Conservation (phyloP, 1,284 basidiomycete genomes). For the Schizophyllum commune region DNA sequence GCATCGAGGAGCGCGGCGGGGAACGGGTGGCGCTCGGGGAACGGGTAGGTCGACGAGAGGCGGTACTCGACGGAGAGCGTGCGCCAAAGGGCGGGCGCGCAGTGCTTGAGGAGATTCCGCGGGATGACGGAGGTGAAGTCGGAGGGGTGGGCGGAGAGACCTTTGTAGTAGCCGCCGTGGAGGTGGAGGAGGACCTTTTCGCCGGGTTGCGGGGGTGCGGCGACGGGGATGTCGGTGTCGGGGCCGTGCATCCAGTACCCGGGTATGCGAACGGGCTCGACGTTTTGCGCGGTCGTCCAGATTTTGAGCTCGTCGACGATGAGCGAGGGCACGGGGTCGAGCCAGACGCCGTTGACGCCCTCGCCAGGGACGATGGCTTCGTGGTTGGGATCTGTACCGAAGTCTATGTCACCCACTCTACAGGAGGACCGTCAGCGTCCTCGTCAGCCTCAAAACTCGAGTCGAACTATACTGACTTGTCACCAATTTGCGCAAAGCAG, state of each 20-base stretch:
- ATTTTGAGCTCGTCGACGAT: slow-evolving; percentile 38
- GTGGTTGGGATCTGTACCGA: slow-evolving; percentile 27
- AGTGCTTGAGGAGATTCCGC: slow-evolving; percentile 28
- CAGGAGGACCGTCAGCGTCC: not conserved
- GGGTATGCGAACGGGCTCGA: slow-evolving; percentile 36
- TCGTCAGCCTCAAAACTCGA: no score
- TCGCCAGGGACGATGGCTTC: slow-evolving; percentile 29
- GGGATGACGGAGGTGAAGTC: slow-evolving; percentile 20
- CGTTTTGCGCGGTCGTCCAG: slow-evolving; percentile 33
- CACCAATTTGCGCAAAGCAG: slow-evolving; percentile 16
- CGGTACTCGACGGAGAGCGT: slow-evolving; percentile 43
- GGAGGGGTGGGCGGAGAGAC: slow-evolving; percentile 31
- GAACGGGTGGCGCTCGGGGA: slow-evolving; percentile 37
- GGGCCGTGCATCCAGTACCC: slow-evolving; percentile 50
- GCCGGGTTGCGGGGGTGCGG: slow-evolving; percentile 29
- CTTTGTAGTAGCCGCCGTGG: slow-evolving; percentile 43
- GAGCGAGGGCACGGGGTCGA: slow-evolving; percentile 37
- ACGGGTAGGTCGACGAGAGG: slow-evolving; percentile 31
- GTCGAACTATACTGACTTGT: slow-evolving; percentile 1
- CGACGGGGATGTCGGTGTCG: slow-evolving; percentile 24
- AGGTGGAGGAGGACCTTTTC: slow-evolving; percentile 47
- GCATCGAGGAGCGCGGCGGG: slow-evolving; percentile 58
- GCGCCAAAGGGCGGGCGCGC: slow-evolving; percentile 29
- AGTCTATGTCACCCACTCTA: slow-evolving; percentile 25
- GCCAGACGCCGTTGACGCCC: slow-evolving; percentile 44